These are phyloP conservation scores for Talaromyces albobiverticillius DNA, from an alignment of 2,329 filamentous ascomycete species.

Conservation along the genomic window DNA sequence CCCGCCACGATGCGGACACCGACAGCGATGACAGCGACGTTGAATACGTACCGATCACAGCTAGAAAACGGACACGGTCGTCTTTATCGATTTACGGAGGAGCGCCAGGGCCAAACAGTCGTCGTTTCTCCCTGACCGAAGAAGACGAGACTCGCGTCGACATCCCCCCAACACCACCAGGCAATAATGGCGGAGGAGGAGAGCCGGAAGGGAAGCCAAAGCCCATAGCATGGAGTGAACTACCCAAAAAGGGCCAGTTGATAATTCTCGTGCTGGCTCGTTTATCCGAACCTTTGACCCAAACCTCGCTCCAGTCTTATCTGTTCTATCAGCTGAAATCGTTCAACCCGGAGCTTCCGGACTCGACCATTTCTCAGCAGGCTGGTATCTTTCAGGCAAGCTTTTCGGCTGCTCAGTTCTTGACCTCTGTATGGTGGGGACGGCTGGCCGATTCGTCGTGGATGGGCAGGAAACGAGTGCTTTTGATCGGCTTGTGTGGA, in stretches of 20 bases:
- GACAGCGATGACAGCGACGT: neutral
- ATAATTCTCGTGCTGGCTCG: conserved; percentile 74
- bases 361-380: conserved; percentile 69
- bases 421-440: conserved; percentile 82
- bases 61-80: neutral
- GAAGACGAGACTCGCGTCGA: conserved; percentile 8
- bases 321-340: conserved; percentile 87
- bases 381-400: conserved; percentile 74
- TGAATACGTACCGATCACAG: neutral
- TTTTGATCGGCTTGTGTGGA: conserved; percentile 73
- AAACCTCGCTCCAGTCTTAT: conserved; percentile 74
- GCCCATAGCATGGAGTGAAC: conserved; percentile 63
- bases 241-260: conserved; percentile 76
- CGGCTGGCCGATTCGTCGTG: conserved; percentile 63
- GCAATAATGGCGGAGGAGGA: neutral
- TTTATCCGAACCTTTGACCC: conserved; percentile 76
- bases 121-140: conserved; percentile 9
- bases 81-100: neutral
- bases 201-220: conserved; percentile 6
- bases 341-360: conserved; percentile 60
- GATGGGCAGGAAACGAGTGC: conserved; percentile 71
- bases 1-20: neutral
- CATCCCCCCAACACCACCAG: neutral
- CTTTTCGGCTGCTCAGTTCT: conserved; percentile 78
- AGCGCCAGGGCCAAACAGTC: neutral